Base-by-base conservation (phyloP, 352 stramenopile species). In the Pythium folliculosum region DNA sequence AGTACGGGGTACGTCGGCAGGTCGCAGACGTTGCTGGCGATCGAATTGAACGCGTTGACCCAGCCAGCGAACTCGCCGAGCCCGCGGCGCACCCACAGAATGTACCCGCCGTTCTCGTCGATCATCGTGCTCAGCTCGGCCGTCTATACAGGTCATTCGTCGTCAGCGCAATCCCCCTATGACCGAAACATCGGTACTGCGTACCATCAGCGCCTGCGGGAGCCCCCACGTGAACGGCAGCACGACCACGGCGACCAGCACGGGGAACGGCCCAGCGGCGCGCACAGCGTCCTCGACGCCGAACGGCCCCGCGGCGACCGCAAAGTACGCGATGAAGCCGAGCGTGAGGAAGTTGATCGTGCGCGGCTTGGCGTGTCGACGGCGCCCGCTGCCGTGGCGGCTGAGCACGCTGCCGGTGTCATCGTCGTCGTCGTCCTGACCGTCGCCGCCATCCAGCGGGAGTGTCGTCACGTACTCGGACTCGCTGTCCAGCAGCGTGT, bases 81-180 rank as follows among this genome's bases (percentile, higher is more conserved):
- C 10, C 84, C 85, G 13, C 84, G 82, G 14, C 82, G 84, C n/a
- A 95, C 87, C 85, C 87, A 95, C 32, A 92, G 67, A 50, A 95
- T 94, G 71, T 95, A 95, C 16, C 87, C 87, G 16, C 85, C 87
- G 49, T 95, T 95, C 63, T 92, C 81, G 56, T 91, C 81, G 40
- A 93, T 94, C 82, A 95, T 92, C 13, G 87, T 85, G 48, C 83
- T 92, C 40, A 95, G 68, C 50, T 95, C 87, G 3, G 87, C 87
- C 14, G 85, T 92, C 80, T 91, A 68, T 30, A 44, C 10, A 55
- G 43, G 60, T 27, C 60, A 37, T 25, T 27, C 59, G 23, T 16
- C 23, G 27, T 45, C 14, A 19, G 13, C 47, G 19, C 38, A 43
- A 50, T 23, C 21, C 43, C 38, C 5, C 23, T 35, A 74, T 22